Evolutionary conservation across 176 grass and related monocot genomes (phyloP).

Genomic region (Dactylis glomerata): DNA sequence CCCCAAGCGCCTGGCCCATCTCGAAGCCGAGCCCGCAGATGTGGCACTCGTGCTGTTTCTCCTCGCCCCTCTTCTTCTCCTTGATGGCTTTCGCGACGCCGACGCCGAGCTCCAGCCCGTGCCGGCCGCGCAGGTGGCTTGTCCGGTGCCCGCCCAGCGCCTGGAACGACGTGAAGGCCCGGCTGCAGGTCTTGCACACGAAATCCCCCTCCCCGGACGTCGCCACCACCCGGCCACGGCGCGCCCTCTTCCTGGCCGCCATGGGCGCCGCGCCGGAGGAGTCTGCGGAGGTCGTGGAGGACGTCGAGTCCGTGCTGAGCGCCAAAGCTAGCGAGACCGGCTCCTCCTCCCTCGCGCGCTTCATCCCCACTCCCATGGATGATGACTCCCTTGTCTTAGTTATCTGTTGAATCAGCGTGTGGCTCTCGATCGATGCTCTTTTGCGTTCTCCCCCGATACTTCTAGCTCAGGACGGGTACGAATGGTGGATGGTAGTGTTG

Average conservation of each 20-base stretch:
- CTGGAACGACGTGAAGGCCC: constrained; percentile 53
- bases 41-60: constrained; percentile 41
- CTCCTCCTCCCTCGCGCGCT: not conserved
- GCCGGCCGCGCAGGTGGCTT: constrained; percentile 46
- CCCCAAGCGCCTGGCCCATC: constrained; percentile 61
- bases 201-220: constrained; percentile 28
- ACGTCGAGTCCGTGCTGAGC: not conserved
- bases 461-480: too few relatives aligned
- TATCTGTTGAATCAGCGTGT: not conserved
- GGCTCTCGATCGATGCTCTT: not conserved
- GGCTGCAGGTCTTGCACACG: constrained; percentile 54
- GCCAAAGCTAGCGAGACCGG: not conserved
- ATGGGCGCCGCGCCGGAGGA: not conserved
- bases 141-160: constrained; percentile 64
- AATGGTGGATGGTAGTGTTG: too few relatives aligned
- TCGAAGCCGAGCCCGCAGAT: constrained; percentile 56
- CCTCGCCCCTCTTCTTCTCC: not conserved
- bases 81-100: not conserved
- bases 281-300: not conserved
- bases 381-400: not conserved
- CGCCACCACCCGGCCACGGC: not conserved
- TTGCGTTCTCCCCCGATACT: too few relatives aligned
- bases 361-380: not conserved
- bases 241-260: not conserved
- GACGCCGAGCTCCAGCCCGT: constrained; percentile 46